A percentile compares a stretch with the other conserved stretches of the same genome.
These are phyloP conservation scores for Ophiostoma quercus DNA, from an alignment of 2,329 filamentous ascomycete species.

Conservation along the genomic window DNA sequence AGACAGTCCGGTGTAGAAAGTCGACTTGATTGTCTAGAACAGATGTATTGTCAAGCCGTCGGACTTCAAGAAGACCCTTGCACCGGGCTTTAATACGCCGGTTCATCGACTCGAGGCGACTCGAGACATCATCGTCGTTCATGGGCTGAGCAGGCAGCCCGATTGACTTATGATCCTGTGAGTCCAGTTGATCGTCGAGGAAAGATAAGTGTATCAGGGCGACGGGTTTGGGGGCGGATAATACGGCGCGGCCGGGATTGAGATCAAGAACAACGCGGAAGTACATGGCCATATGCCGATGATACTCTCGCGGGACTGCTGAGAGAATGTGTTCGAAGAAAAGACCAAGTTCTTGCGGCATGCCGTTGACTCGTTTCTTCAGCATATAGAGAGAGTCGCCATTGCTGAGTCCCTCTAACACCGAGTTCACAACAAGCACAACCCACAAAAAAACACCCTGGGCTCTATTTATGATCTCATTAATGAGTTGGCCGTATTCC, in stretches of 20 bases:
- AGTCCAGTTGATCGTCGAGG: neutral
- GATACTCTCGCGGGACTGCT: neutral
- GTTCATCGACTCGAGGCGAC: neutral
- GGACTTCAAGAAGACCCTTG: neutral
- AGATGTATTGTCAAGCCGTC: too few relatives aligned
- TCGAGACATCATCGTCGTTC: neutral
- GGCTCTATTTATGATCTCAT: too few relatives aligned
- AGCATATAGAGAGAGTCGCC: neutral
- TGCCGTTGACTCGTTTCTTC: neutral
- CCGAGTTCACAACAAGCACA: too few relatives aligned
- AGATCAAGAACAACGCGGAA: neutral
- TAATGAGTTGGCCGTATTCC: too few relatives aligned
- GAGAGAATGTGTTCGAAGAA: neutral
- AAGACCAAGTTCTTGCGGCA: neutral
- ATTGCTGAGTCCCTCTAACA: neutral
- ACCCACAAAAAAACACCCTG: too few relatives aligned
- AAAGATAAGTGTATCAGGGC: neutral
- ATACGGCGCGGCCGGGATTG: too few relatives aligned
- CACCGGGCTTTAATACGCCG: neutral
- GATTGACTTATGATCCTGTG: neutral
- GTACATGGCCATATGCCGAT: neutral
- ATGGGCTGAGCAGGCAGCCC: neutral
- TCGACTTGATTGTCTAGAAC: too few relatives aligned
- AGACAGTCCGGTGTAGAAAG: neutral
- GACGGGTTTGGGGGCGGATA: too few relatives aligned